Conservation (phyloP, 352 stramenopile genomes). For the Phytophthora nicotianae region DNA sequence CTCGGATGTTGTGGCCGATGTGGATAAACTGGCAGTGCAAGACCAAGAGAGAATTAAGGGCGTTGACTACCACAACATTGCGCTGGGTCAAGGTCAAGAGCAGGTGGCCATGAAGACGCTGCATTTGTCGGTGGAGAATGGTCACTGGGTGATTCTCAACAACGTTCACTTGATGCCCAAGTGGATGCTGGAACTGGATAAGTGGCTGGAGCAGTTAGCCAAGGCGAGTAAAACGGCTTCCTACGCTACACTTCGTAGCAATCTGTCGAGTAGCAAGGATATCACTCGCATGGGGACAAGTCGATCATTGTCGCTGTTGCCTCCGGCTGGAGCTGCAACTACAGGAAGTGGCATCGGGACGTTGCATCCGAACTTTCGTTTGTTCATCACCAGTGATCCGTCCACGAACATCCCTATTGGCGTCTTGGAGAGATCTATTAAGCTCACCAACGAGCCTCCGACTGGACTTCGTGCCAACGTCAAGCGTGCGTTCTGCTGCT, state of each 20-base stretch:
- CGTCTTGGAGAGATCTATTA: constrained; percentile 89
- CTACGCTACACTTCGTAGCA: constrained; percentile 35
- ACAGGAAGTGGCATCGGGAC: constrained; percentile 25
- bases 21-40: constrained; percentile 94
- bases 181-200: constrained; percentile 94
- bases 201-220: constrained; percentile 88
- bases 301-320: constrained; percentile 24
- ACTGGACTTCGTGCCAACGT: constrained; percentile 90
- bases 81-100: constrained; percentile 95
- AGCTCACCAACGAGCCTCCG: constrained; percentile 89
- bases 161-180: constrained; percentile 95
- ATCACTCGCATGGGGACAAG: constrained; percentile 28
- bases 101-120: constrained; percentile 90
- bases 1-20: constrained; percentile 96
- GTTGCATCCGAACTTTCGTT: constrained; percentile 79
- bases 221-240: constrained; percentile 64
- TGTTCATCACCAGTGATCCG: constrained; percentile 92
- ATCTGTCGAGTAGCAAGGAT: constrained; percentile 31
- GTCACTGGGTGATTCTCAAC: constrained; percentile 95
- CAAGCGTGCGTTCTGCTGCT: constrained; percentile 85
- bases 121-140: constrained; percentile 86
- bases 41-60: constrained; percentile 93
- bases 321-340: neutral
- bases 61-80: constrained; percentile 96
- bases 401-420: constrained; percentile 87